Evolutionary conservation across 495 filamentous ascomycete species (phyloP).

Genomic region (Trichoderma reesei): DNA sequence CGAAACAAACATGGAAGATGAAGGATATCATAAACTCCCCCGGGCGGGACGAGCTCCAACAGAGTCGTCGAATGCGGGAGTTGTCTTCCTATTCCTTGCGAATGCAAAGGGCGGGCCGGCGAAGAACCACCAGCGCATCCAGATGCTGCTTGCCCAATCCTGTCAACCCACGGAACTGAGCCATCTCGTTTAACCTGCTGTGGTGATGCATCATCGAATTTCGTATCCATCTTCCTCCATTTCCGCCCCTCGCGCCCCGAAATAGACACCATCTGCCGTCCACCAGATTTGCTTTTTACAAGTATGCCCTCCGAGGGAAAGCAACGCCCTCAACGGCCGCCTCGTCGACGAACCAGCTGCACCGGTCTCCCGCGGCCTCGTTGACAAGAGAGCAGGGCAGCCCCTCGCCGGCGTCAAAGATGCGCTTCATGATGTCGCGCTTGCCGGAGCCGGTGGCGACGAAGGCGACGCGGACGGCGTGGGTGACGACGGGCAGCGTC

Average conservation of each 20-base stretch:
- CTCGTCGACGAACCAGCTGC: slow-evolving; percentile 89
- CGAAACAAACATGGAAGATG: neutral
- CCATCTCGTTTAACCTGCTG: neutral
- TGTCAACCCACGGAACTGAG: neutral
- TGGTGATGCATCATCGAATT: slow-evolving; percentile 5
- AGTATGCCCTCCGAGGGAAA: slow-evolving; percentile 56
- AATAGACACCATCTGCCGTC: neutral
- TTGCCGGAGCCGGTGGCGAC: slow-evolving; percentile 83
- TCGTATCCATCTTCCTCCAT: neutral
- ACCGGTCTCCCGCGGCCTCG: slow-evolving; percentile 66
- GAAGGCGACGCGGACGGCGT: slow-evolving; percentile 76
- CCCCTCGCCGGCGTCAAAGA: slow-evolving; percentile 70
- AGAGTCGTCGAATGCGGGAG: no score
- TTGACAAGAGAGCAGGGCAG: slow-evolving; percentile 86
- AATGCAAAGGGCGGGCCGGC: no score
- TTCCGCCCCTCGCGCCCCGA: neutral
- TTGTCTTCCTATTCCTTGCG: no score
- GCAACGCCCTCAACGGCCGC: slow-evolving; percentile 72
- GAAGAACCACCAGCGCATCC: neutral
- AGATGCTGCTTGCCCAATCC: neutral
- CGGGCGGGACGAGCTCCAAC: neutral
- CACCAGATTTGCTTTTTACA: slow-evolving; percentile 15
- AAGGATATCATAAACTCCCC: neutral
- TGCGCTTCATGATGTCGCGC: slow-evolving; percentile 82
- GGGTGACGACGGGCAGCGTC: slow-evolving; percentile 78